Evolutionary conservation across 2,329 filamentous ascomycete species (phyloP), one percentile per base, ranked within the genome.

Genomic region (Monosporascus sp.): DNA sequence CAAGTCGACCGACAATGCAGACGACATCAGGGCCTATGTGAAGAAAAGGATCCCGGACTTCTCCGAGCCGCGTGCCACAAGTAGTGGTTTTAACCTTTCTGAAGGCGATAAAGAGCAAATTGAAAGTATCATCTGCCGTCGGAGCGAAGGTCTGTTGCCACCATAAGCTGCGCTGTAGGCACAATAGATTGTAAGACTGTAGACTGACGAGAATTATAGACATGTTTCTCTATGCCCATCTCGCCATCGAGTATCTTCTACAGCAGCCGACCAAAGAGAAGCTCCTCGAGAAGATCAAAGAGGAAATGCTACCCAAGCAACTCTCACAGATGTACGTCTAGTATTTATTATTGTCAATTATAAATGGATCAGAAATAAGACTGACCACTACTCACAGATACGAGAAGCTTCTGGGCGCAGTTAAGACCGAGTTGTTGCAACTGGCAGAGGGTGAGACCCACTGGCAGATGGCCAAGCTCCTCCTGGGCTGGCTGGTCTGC

Each of bases 401-500:
- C 24, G 20, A 11, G 18, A 11, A 18, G 18, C 20, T 20, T 18
- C 20, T 18, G 17, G 14, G 9, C 43, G 18, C 43, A 28, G 43
- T 9, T 45, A 45, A 20, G 17, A 45, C 15, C 3, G 4, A 24
- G 35, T 20, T 15, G 24, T 45, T 26, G 20, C n/a, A n/a, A 20
- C n/a, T 28, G 37, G 3, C 50, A 43, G 1, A 49, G 59, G 41
- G 22, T 48, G 1, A 46, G 38, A 0, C 63, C 63, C 55, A 60
- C 53, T 49, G 45, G 51, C 24, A 37, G 20, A 15, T 41, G 11
- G 3, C 57, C 4, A 46, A 57, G 46, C 57, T 51, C 40, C 50
- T 76, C 6, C 56, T 76, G 9, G 66, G 70, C 1, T 75, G 70
- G 72, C 61, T 75, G 9, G 64, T 68, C 5, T 73, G 68, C 55